Conservation (phyloP, 1,284 basidiomycete genomes). For the Phenoliferia sp. region DNA sequence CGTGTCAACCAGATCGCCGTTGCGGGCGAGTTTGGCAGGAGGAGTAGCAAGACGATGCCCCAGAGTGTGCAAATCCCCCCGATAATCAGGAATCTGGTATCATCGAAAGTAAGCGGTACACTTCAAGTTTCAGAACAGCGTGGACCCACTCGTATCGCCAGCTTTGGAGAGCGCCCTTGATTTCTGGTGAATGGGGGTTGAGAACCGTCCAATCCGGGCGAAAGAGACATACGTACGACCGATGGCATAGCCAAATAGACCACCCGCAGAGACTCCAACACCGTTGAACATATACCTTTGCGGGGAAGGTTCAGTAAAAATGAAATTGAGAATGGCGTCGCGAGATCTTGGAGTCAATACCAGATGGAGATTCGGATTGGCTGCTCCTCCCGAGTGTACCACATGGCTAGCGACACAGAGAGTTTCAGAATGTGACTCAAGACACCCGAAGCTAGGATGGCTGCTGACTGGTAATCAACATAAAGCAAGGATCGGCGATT, state of each 20-base stretch:
- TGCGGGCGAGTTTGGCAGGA: slow-evolving; percentile 43
- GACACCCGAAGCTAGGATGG: too few species aligned
- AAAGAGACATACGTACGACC: slow-evolving; percentile 14
- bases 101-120: not conserved
- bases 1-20: slow-evolving; percentile 42
- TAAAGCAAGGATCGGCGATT: slow-evolving; percentile 44
- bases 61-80: slow-evolving; percentile 42
- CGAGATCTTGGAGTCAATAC: too few species aligned
- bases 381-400: slow-evolving; percentile 36
- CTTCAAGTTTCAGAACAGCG: not conserved
- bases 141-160: slow-evolving; percentile 44
- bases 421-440: too few species aligned
- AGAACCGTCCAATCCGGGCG: not conserved
- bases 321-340: too few species aligned
- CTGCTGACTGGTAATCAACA: slow-evolving; percentile 11
- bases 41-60: slow-evolving; percentile 39
- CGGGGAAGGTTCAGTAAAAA: too few species aligned
- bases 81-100: slow-evolving; percentile 37
- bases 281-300: slow-evolving; percentile 43
- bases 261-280: slow-evolving; percentile 42
- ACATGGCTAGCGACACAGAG: not conserved
- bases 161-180: slow-evolving; percentile 41
- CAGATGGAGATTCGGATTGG: slow-evolving; percentile 41
- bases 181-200: slow-evolving; percentile 28
- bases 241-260: slow-evolving; percentile 41